Evolutionary conservation across 176 grass and related monocot genomes (phyloP).

Genomic region (Ampelocalamus luodianensis): DNA sequence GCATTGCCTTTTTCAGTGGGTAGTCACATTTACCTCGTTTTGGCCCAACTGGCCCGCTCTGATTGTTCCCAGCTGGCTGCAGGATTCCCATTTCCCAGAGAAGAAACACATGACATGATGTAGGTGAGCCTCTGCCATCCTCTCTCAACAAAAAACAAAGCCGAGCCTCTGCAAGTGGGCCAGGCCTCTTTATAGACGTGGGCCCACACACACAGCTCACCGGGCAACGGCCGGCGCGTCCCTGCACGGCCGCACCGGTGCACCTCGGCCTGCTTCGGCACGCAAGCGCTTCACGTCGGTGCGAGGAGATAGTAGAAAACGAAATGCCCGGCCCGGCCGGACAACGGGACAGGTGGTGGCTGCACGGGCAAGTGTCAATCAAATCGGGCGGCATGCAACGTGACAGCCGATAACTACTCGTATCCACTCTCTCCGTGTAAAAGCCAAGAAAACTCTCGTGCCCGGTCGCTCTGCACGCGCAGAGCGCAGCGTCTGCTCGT

Average conservation of each 20-base stretch:
- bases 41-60: not conserved
- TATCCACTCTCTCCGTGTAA: not conserved
- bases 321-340: too few relatives aligned
- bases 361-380: not conserved
- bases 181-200: not conserved
- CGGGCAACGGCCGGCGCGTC: too few relatives aligned
- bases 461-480: not conserved
- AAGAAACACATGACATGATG: not conserved
- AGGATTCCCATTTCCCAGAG: not conserved
- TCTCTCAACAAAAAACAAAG: too few relatives aligned
- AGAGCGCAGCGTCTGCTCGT: not conserved
- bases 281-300: not conserved
- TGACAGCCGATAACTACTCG: not conserved
- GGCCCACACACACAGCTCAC: slow-evolving; percentile 4
- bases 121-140: not conserved
- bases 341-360: not conserved
- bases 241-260: too few relatives aligned
- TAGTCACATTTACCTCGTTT: slow-evolving; percentile 6
- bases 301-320: not conserved
- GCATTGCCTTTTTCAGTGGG: not conserved
- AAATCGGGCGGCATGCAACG: not conserved
- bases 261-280: too few relatives aligned
- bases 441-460: not conserved
- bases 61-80: not conserved
- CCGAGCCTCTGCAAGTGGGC: not conserved